These are phyloP conservation scores for Heterobasidion parviporum DNA, from an alignment of 1,284 basidiomycete species.

Conservation along the genomic window DNA sequence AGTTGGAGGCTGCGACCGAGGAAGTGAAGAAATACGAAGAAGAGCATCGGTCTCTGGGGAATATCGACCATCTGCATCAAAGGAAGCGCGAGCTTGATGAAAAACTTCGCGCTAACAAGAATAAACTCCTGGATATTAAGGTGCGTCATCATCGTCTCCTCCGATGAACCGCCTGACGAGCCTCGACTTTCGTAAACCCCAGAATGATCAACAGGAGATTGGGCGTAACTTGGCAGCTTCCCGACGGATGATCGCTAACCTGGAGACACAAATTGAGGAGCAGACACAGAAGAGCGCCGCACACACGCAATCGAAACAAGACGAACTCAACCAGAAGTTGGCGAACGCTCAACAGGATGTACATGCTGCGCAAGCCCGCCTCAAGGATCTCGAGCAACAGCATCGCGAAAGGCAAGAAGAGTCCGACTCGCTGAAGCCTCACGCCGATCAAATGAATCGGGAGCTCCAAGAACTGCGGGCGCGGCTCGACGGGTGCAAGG, in stretches of 20 bases:
- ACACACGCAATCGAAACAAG: slow-evolving; percentile 52
- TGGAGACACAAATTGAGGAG: slow-evolving; percentile 43
- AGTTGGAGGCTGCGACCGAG: slow-evolving; percentile 35
- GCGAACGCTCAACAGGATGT: slow-evolving; percentile 28
- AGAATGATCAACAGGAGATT: slow-evolving; percentile 41
- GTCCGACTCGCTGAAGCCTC: slow-evolving; percentile 21
- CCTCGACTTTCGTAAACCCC: slow-evolving; percentile 1
- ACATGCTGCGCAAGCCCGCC: slow-evolving; percentile 16
- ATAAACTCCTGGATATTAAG: slow-evolving; percentile 33
- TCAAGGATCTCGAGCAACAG: slow-evolving; percentile 17
- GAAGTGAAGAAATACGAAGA: slow-evolving; percentile 40
- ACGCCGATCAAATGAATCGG: slow-evolving; percentile 26
- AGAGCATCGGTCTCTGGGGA: slow-evolving; percentile 39
- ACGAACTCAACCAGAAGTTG: slow-evolving; percentile 44
- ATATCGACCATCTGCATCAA: slow-evolving; percentile 42
- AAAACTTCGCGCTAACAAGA: slow-evolving; percentile 38
- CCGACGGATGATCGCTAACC: slow-evolving; percentile 38
- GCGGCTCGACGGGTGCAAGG: slow-evolving; percentile 33
- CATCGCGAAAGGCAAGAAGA: slow-evolving; percentile 23
- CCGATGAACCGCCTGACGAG: not conserved
- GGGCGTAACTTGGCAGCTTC: slow-evolving; percentile 29
- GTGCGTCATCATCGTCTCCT: slow-evolving; percentile 22
- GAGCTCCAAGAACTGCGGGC: slow-evolving; percentile 24
- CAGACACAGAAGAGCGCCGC: slow-evolving; percentile 50
- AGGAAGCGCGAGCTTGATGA: slow-evolving; percentile 35